Percentiles rank a stretch among this genome's conserved stretches.
Evolutionary conservation across 2,329 filamentous ascomycete genomes (phyloP).

Genomic region (Fusarium xyrophilum): DNA sequence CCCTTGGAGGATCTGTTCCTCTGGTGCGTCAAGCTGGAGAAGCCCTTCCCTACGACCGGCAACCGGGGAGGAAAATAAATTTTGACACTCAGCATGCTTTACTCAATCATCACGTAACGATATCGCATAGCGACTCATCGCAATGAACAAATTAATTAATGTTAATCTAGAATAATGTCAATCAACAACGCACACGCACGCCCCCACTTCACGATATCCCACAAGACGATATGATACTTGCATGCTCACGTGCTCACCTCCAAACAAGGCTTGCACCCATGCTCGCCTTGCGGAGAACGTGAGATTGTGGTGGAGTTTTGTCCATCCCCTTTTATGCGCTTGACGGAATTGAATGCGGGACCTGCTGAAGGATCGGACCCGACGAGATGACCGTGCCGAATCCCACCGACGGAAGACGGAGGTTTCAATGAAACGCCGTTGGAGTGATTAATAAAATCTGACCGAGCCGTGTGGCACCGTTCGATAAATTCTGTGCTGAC

Average conservation of each 20-base stretch:
- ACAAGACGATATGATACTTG: background rate
- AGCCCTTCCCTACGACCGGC: constrained; percentile 62
- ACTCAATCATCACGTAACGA: background rate
- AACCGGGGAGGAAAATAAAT: constrained; percentile 26
- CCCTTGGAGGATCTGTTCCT: constrained; percentile 71
- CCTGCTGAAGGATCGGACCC: background rate
- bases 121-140: background rate
- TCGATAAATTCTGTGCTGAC: background rate
- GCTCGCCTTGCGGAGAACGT: background rate
- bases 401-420: background rate
- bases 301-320: constrained; percentile 2
- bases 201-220: background rate
- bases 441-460: background rate
- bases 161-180: constrained; percentile 2
- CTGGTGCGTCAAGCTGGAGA: constrained; percentile 67
- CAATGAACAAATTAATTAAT: constrained; percentile 1
- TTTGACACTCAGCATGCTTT: background rate
- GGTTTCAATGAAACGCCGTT: background rate
- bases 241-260: background rate
- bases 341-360: background rate
- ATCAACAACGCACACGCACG: background rate
- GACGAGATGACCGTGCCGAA: background rate
- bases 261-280: background rate
- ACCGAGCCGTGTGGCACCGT: background rate
- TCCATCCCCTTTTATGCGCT: background rate